Percentiles rank a stretch among this genome's conserved stretches.
These are phyloP conservation scores for Amyloporia xantha DNA, from an alignment of 768 basidiomycete genomes.

Conservation along the genomic window DNA sequence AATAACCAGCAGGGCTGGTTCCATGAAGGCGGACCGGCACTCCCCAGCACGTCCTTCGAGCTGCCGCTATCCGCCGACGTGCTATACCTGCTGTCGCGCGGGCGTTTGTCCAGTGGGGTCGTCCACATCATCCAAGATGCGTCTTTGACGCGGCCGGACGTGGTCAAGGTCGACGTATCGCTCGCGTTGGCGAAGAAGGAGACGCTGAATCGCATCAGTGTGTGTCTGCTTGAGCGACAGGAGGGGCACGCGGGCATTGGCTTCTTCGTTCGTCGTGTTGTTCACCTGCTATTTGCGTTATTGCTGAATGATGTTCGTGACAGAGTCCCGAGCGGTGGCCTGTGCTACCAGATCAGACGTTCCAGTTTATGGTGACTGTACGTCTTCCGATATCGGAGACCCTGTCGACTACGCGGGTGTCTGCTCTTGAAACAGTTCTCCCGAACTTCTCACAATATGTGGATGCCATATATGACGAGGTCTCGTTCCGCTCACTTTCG, in stretches of 20 bases:
- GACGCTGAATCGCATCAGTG: slow-evolving; percentile 4
- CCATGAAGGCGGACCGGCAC: neutral
- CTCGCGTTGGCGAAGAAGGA: neutral
- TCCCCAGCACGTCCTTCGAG: slow-evolving; percentile 5
- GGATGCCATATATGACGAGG: slow-evolving; percentile 5
- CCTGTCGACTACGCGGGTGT: neutral
- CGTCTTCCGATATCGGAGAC: slow-evolving; percentile 1
- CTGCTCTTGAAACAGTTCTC: slow-evolving; percentile 9
- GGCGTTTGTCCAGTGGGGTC: slow-evolving; percentile 6
- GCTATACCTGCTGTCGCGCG: slow-evolving; percentile 13
- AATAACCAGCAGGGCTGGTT: slow-evolving; percentile 4
- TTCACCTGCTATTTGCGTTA: too few relatives aligned
- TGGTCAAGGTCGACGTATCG: slow-evolving; percentile 12
- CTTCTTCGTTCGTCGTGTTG: slow-evolving; percentile 10
- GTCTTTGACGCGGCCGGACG: neutral
- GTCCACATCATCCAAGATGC: slow-evolving; percentile 11
- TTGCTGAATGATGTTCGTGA: too few relatives aligned
- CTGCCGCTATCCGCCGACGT: slow-evolving; percentile 11
- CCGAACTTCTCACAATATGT: slow-evolving; percentile 12
- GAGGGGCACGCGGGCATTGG: slow-evolving; percentile 8
- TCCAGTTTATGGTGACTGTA: neutral
- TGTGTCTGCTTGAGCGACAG: slow-evolving; percentile 16
- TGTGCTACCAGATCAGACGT: neutral
- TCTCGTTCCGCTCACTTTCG: slow-evolving; percentile 5
- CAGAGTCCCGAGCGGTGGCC: neutral